Conservation (phyloP, 2,329 filamentous ascomycete species). For the Colletotrichum camelliae region DNA sequence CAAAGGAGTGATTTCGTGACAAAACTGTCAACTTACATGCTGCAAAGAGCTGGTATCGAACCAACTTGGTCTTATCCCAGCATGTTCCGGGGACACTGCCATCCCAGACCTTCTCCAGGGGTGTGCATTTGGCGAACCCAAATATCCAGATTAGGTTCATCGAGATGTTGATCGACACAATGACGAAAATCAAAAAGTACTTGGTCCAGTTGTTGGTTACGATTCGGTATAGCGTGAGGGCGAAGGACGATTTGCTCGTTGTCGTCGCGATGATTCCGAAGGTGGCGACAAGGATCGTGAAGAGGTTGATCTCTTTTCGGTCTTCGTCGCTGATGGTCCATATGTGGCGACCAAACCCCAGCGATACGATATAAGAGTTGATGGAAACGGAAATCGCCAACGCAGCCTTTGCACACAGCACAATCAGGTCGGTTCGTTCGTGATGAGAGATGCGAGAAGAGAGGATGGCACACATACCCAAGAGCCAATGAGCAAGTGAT, state of each 20-base stretch:
- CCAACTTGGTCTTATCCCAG: slow-evolving; percentile 31
- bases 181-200: slow-evolving; percentile 32
- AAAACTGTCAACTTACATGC: slow-evolving; percentile 28
- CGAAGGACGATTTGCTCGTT: slow-evolving; percentile 27
- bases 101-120: slow-evolving; percentile 31
- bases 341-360: slow-evolving; percentile 28
- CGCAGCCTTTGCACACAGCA: slow-evolving; percentile 23
- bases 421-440: neutral
- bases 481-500: slow-evolving; percentile 37
- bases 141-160: slow-evolving; percentile 37
- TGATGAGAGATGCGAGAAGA: neutral
- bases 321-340: slow-evolving; percentile 24
- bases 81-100: slow-evolving; percentile 30
- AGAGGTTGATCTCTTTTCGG: slow-evolving; percentile 22
- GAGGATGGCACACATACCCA: slow-evolving; percentile 33
- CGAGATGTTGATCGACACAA: slow-evolving; percentile 24
- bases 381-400: slow-evolving; percentile 33
- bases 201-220: slow-evolving; percentile 26
- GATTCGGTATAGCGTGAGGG: slow-evolving; percentile 26
- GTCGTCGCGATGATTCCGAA: slow-evolving; percentile 26
- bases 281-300: slow-evolving; percentile 25
- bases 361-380: slow-evolving; percentile 34
- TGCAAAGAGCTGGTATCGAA: slow-evolving; percentile 34
- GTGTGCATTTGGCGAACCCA: slow-evolving; percentile 36
- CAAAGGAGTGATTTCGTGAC: neutral